Base-by-base conservation (phyloP, 805 yeast species). In the Kluyveromyces lactis region DNA sequence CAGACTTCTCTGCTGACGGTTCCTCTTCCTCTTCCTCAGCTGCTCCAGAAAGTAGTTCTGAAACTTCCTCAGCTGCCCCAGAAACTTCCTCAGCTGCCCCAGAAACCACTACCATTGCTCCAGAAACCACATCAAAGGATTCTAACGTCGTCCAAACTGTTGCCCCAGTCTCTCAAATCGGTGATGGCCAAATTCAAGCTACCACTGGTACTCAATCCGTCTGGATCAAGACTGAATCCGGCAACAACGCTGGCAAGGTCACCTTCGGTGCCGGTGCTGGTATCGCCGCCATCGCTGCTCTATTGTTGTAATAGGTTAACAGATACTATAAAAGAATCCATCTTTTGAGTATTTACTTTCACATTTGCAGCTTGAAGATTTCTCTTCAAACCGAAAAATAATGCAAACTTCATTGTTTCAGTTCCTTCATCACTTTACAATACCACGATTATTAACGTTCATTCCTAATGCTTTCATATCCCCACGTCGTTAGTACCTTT, bases 161-260 rank as follows among this genome's bases (percentile, higher is more conserved):
- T 38, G 53, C 62, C 39, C 62, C 67, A 34, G 56, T 62, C 28
- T 55, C 68, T 24, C 70, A 65, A 51, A 69, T 68, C 45, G 55
- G 60, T 38, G 76, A 71, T 44, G 75, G 74, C 41, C 73, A 69
- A 51, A 56, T 67, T 36, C 73, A 68, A 55, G 69, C 67, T 33
- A 53, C 62, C 35, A 56, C 68, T 33, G 44, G 47, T 28, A 47
- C 49, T 23, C 33, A 31, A 13, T 19, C 30, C 10, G 18, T 33
- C 8, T 28, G 18, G 21, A 18, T 21, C 8, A 27, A 17, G n/a
- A 34, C 43, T 32, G 40, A 47, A 29, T 29, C 49, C 15, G 51
- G 35, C 17, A 56, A 56, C 44, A 62, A 56, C 45, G 61, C 58
- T 41, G 51, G 45, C 31, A 46, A 39, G 41, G 38, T 42, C 29